A percentile compares a stretch with the other conserved stretches of the same genome.
Evolutionary conservation across 805 yeast species (phyloP).

Genomic region (Teunomyces gatunensis): DNA sequence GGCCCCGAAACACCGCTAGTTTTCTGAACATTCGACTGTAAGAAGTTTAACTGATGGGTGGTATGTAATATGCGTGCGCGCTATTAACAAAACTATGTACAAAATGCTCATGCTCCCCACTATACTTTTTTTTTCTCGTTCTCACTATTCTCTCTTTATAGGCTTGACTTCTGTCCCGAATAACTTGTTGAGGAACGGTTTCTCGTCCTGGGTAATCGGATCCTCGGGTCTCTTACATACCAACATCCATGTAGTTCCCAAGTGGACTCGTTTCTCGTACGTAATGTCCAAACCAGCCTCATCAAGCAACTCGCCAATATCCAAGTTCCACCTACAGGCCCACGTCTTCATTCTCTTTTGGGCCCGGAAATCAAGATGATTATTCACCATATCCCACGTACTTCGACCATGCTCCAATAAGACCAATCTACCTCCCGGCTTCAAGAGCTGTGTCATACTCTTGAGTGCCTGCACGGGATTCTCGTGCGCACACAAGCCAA

Average conservation of each 20-base stretch:
- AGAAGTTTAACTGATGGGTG: not conserved
- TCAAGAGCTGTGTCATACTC: slow-evolving; percentile 68
- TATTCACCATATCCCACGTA: slow-evolving; percentile 71
- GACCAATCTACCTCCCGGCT: slow-evolving; percentile 87
- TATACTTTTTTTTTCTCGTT: no score
- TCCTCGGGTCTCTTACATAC: slow-evolving; percentile 76
- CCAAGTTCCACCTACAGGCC: slow-evolving; percentile 98
- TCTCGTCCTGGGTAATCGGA: slow-evolving; percentile 43
- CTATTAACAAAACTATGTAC: slow-evolving; percentile 5
- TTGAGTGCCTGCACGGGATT: slow-evolving; percentile 82
- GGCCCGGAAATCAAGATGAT: slow-evolving; percentile 77
- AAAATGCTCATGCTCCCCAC: not conserved
- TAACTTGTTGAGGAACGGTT: slow-evolving; percentile 40
- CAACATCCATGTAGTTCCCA: slow-evolving; percentile 90
- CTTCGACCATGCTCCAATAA: slow-evolving; percentile 93
- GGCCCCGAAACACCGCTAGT: not conserved
- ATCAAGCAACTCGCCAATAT: slow-evolving; percentile 83
- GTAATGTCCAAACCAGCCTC: slow-evolving; percentile 82
- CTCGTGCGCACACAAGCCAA: slow-evolving; percentile 93
- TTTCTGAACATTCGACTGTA: not conserved
- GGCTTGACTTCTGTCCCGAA: slow-evolving; percentile 35
- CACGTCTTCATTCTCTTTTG: slow-evolving; percentile 80
- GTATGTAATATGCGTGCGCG: not conserved
- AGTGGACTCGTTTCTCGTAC: slow-evolving; percentile 74
- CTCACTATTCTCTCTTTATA: slow-evolving; percentile 17